Evolutionary conservation across 2,329 filamentous ascomycete genomes (phyloP).

Genomic region (Penicillium sp.): DNA sequence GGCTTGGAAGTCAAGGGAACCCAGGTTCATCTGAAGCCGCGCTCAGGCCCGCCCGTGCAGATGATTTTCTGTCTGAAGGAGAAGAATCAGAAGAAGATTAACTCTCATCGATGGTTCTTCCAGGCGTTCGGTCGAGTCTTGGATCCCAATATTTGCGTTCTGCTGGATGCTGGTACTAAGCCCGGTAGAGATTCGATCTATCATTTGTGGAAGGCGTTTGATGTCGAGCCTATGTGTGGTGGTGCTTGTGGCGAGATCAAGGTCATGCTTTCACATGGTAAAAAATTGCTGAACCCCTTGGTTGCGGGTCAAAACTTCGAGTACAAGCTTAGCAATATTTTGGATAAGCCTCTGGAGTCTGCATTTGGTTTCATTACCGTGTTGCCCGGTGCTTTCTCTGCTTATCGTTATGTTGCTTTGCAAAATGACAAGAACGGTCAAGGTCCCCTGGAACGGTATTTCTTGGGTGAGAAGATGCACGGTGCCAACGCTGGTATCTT

Average conservation of each 20-base stretch:
- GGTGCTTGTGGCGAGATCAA: constrained; percentile 99
- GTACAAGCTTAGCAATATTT: constrained; percentile 99
- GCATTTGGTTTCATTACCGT: constrained; percentile 98
- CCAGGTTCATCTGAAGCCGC: constrained; percentile 80
- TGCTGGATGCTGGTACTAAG: constrained; percentile 94
- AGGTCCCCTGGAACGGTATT: constrained; percentile 94
- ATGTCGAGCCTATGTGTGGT: constrained; percentile 95
- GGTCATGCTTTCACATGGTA: constrained; percentile 87
- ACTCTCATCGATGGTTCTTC: constrained; percentile 99
- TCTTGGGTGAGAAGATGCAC: constrained; percentile 94
- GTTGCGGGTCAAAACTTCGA: constrained; percentile 98
- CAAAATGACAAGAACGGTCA: constrained; percentile 96
- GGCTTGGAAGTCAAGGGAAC: constrained; percentile 88
- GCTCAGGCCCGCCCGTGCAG: constrained; percentile 85
- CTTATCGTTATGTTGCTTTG: constrained; percentile 90
- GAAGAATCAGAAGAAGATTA: constrained; percentile 99
- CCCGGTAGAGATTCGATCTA: constrained; percentile 95
- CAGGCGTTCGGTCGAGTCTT: constrained; percentile 91
- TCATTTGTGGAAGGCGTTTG: constrained; percentile 97
- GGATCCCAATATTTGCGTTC: constrained; percentile 93
- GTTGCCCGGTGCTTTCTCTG: constrained; percentile 96
- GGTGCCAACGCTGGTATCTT: constrained; percentile 93
- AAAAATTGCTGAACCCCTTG: constrained; percentile 87
- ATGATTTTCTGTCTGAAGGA: constrained; percentile 98
- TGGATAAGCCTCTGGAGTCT: constrained; percentile 96